These are phyloP conservation scores for Vachellia collinsii DNA, from an alignment of 306 rosid genomes.

Conservation along the genomic window DNA sequence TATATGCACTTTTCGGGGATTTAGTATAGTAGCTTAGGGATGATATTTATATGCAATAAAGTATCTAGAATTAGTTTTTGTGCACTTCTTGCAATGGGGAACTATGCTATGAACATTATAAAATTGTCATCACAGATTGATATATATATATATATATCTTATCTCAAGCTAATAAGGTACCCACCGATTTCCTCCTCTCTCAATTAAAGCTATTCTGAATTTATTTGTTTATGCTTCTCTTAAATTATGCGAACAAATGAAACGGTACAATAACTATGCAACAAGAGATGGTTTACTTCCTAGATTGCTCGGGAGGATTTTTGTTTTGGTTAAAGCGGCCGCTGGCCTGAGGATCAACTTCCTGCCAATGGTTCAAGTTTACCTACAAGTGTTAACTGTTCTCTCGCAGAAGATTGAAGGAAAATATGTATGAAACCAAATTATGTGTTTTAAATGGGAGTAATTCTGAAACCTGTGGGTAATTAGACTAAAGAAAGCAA, in stretches of 20 bases:
- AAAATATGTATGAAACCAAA: neutral
- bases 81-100: neutral
- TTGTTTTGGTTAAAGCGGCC: neutral
- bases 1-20: neutral
- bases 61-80: neutral
- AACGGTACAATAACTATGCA: neutral
- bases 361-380: neutral
- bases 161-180: neutral
- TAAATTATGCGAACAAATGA: neutral
- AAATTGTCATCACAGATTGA: neutral
- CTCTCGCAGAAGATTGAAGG: neutral
- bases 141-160: neutral
- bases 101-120: neutral
- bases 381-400: neutral
- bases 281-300: neutral
- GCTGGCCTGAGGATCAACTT: neutral
- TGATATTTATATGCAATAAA: neutral
- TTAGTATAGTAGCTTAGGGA: neutral
- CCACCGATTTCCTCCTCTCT: neutral
- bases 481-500: neutral
- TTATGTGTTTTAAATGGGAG: neutral
- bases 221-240: neutral
- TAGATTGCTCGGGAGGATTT: neutral
- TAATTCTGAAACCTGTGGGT: neutral
- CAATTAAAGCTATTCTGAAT: neutral